phyloP scores from a whole-genome alignment of 495 filamentous ascomycete genomes.

The Aspergillus taichungensis region DNA sequence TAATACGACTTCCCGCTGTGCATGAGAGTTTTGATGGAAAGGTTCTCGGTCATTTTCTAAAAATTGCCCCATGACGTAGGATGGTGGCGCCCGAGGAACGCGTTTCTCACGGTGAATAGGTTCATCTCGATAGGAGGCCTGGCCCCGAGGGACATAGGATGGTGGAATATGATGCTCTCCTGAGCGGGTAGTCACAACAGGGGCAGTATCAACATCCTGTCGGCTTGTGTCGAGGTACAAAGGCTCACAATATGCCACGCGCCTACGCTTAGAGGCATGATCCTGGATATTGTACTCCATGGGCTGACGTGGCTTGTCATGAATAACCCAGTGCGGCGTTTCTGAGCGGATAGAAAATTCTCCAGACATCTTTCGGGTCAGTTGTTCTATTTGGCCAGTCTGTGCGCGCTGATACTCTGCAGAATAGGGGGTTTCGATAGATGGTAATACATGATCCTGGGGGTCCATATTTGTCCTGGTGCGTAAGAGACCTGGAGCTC shows the following conservation, averaged over 20 bases:
- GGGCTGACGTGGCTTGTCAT: conserved; percentile 9
- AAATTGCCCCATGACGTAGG: conserved; percentile 9
- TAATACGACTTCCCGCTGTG: conserved; percentile 8
- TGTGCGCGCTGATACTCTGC: conserved; percentile 19
- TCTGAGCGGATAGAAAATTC: conserved; percentile 24
- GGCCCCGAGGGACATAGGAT: conserved; percentile 10
- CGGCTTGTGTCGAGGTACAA: conserved; percentile 1
- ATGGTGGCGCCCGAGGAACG: conserved; percentile 10
- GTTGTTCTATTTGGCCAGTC: conserved; percentile 19
- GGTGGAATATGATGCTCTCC: conserved; percentile 13
- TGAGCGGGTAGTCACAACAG: conserved; percentile 7
- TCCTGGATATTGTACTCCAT: conserved; percentile 11
- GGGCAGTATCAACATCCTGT: conserved; percentile 5
- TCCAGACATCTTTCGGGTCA: conserved; percentile 26
- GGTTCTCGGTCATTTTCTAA: conserved; percentile 8
- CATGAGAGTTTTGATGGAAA: conserved; percentile 5
- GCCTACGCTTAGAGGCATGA: conserved; percentile 25
- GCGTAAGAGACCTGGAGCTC: conserved; percentile 9
- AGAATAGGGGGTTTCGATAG: conserved; percentile 28
- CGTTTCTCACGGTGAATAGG: conserved; percentile 18
- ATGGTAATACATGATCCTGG: conserved; percentile 30
- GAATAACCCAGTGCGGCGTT: conserved; percentile 18
- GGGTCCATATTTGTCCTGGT: conserved; percentile 12
- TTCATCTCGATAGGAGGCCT: conserved; percentile 12
- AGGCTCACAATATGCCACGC: conserved; percentile 18